phyloP scores from a whole-genome alignment of 805 yeast genomes.

The Monosporozyma servazzii region DNA sequence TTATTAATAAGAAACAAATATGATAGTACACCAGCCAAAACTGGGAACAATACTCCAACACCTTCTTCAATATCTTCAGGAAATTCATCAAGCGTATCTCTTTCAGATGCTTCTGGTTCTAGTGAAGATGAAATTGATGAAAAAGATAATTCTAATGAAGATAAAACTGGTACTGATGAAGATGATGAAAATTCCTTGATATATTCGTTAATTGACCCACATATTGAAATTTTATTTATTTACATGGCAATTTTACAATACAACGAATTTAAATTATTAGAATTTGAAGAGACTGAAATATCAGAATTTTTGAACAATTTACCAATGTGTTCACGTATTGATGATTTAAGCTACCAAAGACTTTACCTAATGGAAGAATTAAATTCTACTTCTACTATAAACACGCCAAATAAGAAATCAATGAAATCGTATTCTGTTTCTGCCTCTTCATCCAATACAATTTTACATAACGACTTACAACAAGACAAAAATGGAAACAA shows the following conservation, averaged over 20 bases:
- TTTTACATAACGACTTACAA: background rate
- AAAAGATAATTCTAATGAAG: background rate
- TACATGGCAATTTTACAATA: slow-evolving; percentile 73
- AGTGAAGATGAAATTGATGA: background rate
- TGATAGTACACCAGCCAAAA: slow-evolving; percentile 5
- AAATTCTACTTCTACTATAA: background rate
- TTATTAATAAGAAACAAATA: slow-evolving; percentile 21
- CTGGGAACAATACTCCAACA: background rate
- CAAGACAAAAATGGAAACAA: background rate
- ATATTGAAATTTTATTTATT: slow-evolving; percentile 64
- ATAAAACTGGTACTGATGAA: slow-evolving; percentile 3
- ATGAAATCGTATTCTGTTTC: slow-evolving; percentile 1
- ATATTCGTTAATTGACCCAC: slow-evolving; percentile 54
- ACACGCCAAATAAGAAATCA: background rate
- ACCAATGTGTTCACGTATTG: slow-evolving; percentile 28
- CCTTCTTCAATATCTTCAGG: background rate
- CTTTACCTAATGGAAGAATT: slow-evolving; percentile 11
- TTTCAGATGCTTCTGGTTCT: background rate
- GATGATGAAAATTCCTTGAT: slow-evolving; percentile 11
- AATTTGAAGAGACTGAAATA: slow-evolving; percentile 84
- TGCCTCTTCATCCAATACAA: slow-evolving; percentile 3
- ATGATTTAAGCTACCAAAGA: slow-evolving; percentile 25
- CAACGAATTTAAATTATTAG: slow-evolving; percentile 67
- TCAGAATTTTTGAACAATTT: slow-evolving; percentile 60
- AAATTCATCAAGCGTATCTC: background rate